Conservation (phyloP, 2,329 filamentous ascomycete genomes). For the Dothiorella sarmentorum region DNA sequence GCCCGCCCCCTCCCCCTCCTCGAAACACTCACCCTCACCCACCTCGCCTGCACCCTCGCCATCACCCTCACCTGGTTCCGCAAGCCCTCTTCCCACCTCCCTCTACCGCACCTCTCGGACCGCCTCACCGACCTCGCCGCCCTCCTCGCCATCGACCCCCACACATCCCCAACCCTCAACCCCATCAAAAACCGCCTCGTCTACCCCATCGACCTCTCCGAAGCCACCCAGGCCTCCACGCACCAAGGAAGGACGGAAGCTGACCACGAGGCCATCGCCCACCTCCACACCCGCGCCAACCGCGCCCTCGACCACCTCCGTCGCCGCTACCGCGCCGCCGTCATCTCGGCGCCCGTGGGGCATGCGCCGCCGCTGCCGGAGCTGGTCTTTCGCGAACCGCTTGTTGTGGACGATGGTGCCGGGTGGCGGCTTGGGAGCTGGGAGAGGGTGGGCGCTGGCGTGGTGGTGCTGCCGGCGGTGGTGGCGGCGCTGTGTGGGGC, state of each 20-base stretch:
- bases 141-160: slow-evolving; percentile 19
- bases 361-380: neutral
- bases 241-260: neutral
- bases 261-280: neutral
- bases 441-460: neutral
- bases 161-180: neutral
- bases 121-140: slow-evolving; percentile 20
- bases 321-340: neutral
- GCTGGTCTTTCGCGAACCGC: neutral
- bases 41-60: slow-evolving; percentile 34
- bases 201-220: neutral
- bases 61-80: slow-evolving; percentile 36
- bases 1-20: slow-evolving; percentile 38
- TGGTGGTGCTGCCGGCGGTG: neutral
- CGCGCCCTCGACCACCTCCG: slow-evolving; percentile 12
- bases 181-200: slow-evolving; percentile 1
- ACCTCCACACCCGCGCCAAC: slow-evolving; percentile 1
- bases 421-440: no score
- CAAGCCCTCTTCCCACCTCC: slow-evolving; percentile 27
- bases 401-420: neutral
- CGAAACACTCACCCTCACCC: slow-evolving; percentile 36
- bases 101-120: no score
- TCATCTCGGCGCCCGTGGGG: neutral
- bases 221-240: neutral
- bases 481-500: neutral